A percentile compares a stretch with the other conserved stretches of the same genome.
phyloP scores from a whole-genome alignment of 2,329 filamentous ascomycete species.

The Curvularia sp. region DNA sequence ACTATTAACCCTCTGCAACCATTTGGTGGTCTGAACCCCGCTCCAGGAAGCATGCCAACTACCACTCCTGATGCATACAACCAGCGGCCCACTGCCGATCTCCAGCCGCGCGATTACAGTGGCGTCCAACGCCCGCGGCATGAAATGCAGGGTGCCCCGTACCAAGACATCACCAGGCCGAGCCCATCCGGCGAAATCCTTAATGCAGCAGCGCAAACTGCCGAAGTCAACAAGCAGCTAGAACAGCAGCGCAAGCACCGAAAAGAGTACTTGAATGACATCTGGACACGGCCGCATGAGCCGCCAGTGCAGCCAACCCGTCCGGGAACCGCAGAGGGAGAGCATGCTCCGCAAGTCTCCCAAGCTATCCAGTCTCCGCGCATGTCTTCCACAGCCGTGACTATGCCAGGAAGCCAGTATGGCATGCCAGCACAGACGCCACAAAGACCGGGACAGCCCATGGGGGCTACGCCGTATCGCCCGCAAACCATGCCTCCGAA shows the following conservation, averaged over 20 bases:
- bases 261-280: slow-evolving; percentile 76
- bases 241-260: slow-evolving; percentile 82
- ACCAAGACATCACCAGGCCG: slow-evolving; percentile 83
- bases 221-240: slow-evolving; percentile 87
- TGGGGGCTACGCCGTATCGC: slow-evolving; percentile 70
- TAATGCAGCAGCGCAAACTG: slow-evolving; percentile 84
- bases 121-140: slow-evolving; percentile 85
- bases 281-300: slow-evolving; percentile 86
- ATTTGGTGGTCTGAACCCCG: slow-evolving; percentile 67
- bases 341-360: slow-evolving; percentile 50
- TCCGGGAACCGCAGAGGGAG: slow-evolving; percentile 49
- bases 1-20: slow-evolving; percentile 44
- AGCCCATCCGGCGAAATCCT: slow-evolving; percentile 79
- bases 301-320: slow-evolving; percentile 64
- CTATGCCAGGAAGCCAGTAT: slow-evolving; percentile 63
- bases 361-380: slow-evolving; percentile 58
- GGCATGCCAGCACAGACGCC: slow-evolving; percentile 64
- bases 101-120: slow-evolving; percentile 80
- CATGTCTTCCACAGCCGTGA: slow-evolving; percentile 65
- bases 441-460: slow-evolving; percentile 66
- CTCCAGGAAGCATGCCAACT: slow-evolving; percentile 74
- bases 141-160: slow-evolving; percentile 81
- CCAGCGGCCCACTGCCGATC: slow-evolving; percentile 76
- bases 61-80: slow-evolving; percentile 71
- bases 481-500: slow-evolving; percentile 75